Evolutionary conservation across 2,329 filamentous ascomycete genomes (phyloP), one percentile per base, ranked within the genome.

Genomic region (Knufia fluminis): DNA sequence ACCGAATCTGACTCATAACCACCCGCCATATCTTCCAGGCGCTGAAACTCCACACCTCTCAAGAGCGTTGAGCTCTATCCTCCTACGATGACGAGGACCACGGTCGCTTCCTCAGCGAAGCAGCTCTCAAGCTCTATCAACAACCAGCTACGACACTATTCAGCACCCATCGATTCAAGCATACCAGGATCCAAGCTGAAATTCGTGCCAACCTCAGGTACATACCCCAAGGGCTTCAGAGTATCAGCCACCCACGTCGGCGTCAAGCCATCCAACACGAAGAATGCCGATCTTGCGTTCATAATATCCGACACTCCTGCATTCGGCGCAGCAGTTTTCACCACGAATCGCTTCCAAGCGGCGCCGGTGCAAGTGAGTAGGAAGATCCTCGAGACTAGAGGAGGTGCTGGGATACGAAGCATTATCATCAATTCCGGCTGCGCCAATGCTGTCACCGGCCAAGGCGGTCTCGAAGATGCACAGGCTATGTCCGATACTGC

Each of bases 301-400:
- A 78, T 98, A 56, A 82, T 84, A 16, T 97, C 92, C 4, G 87
- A 95, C 61, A 76, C 76, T 46, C 88, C 90, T 48, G 96, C 89
- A 67, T 78, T 86, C 4, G 90, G 85, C 8, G 88, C 90, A 0
- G 92, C 89, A 4, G 90, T 97, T 40, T 96, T 97, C 71, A 98
- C 92, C 48, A 94, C 89, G 68, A 98, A 98, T 73, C 90, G 91
- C 68, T 98, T 98, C 71, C 90, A 96, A 69, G 92, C 92, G 16
- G 92, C 92, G 9, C 92, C 92, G 3, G 91, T 98, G 39, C 88
- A 86, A 24, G 85, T 94, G 53, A 91, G 85, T 66, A 77, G 82
- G 55, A 75, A 83, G 50, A 79, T 90, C 52, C 71, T 95, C 31
- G 74, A 80, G 64, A 74, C 73, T 56, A 79, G 80, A 58, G 71